These are phyloP conservation scores for Pythium rishiriense DNA, from an alignment of 352 stramenopile genomes.

Conservation along the genomic window DNA sequence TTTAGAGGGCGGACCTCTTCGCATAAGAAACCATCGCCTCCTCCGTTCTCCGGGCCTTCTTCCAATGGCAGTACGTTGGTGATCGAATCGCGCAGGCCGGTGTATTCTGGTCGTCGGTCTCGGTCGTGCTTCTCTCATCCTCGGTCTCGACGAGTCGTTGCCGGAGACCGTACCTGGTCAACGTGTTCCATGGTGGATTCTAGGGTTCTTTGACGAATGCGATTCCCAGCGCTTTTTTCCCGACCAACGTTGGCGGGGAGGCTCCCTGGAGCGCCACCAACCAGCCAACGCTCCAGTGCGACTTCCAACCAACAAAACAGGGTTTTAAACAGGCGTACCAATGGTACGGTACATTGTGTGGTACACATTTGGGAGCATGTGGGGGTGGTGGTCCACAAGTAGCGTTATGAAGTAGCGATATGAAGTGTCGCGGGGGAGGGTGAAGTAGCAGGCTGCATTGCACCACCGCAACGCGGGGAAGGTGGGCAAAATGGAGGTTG, in stretches of 20 bases:
- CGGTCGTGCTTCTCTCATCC: neutral
- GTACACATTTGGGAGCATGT: neutral
- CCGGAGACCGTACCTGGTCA: slow-evolving; percentile 60
- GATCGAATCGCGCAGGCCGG: neutral
- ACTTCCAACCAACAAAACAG: slow-evolving; percentile 1
- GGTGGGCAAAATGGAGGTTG: too few relatives aligned
- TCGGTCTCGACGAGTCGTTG: neutral
- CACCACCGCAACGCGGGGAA: slow-evolving; percentile 24
- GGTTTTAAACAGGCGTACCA: slow-evolving; percentile 27
- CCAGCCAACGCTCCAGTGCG: slow-evolving; percentile 19
- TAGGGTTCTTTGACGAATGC: slow-evolving; percentile 39
- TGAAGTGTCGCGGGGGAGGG: slow-evolving; percentile 14
- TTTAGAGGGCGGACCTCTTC: too few relatives aligned
- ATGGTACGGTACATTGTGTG: slow-evolving; percentile 1
- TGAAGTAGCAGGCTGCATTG: slow-evolving; percentile 13
- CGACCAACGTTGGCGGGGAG: neutral
- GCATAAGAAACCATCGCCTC: too few relatives aligned
- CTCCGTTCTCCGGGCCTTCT: neutral
- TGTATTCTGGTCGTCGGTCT: neutral
- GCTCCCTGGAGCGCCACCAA: neutral
- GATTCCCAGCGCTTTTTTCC: neutral
- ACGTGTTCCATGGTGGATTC: slow-evolving; percentile 79
- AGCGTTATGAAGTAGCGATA: slow-evolving; percentile 24
- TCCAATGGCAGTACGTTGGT: slow-evolving; percentile 7
- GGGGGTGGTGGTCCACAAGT: slow-evolving; percentile 6